Percentiles rank a stretch among this genome's conserved stretches.
Evolutionary conservation across 2,329 filamentous ascomycete species (phyloP).

Genomic region (Colletotrichum lentis): DNA sequence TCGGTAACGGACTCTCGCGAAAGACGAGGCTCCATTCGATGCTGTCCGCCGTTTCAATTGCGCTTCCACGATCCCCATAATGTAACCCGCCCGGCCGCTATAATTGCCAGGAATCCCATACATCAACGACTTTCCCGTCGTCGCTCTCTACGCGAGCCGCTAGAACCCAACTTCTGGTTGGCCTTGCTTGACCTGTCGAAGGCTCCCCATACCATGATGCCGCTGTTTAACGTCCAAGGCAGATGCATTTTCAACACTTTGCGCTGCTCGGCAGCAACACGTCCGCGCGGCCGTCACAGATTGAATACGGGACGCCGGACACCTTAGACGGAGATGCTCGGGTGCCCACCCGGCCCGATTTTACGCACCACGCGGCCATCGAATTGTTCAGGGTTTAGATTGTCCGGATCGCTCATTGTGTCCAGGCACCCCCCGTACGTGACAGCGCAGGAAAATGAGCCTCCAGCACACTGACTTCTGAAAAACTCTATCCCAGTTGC

Average conservation of each 20-base stretch:
- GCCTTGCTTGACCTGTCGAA: slow-evolving; percentile 14
- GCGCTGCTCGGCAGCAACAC: not conserved
- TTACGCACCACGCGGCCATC: slow-evolving; percentile 9
- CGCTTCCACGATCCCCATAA: slow-evolving; percentile 20
- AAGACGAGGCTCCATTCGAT: slow-evolving; percentile 6
- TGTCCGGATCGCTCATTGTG: slow-evolving; percentile 14
- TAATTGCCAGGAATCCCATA: slow-evolving; percentile 24
- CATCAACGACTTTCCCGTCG: not conserved
- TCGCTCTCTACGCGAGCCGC: slow-evolving; percentile 26
- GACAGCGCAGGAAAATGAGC: slow-evolving; percentile 13
- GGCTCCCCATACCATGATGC: slow-evolving; percentile 26
- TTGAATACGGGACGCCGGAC: slow-evolving; percentile 16
- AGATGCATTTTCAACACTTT: slow-evolving; percentile 26
- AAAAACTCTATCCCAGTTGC: slow-evolving; percentile 31
- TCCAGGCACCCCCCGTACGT: slow-evolving; percentile 13
- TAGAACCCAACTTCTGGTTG: slow-evolving; percentile 16
- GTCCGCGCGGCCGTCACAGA: slow-evolving; percentile 8
- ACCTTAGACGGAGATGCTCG: slow-evolving; percentile 11
- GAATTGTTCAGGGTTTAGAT: not conserved
- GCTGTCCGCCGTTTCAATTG: slow-evolving; percentile 29
- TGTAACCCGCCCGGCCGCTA: slow-evolving; percentile 6
- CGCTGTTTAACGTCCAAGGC: slow-evolving; percentile 29
- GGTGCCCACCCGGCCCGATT: slow-evolving; percentile 17
- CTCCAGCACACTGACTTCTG: not conserved
- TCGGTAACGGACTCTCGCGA: not conserved